phyloP scores from a whole-genome alignment of 2,329 filamentous ascomycete genomes.

The Macrophomina pseudophaseolina region DNA sequence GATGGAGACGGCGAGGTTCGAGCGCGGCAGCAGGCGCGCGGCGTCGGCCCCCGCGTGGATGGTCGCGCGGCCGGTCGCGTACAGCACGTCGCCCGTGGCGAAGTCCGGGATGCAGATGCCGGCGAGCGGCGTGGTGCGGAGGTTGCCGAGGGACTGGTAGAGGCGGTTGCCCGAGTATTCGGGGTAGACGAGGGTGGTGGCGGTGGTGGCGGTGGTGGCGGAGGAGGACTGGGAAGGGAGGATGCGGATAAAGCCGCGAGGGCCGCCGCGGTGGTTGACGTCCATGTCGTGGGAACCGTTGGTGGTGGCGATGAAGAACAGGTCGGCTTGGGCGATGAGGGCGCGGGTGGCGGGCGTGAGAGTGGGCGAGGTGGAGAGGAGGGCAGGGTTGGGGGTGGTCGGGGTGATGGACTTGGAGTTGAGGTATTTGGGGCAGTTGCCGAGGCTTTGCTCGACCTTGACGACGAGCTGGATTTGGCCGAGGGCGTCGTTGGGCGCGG shows the following conservation, averaged over 20 bases:
- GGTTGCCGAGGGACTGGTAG: conserved; percentile 83
- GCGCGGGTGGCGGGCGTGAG: conserved; percentile 62
- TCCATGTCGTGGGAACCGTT: conserved; percentile 73
- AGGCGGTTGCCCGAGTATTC: conserved; percentile 85
- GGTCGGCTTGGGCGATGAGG: conserved; percentile 68
- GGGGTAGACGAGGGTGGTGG: conserved; percentile 68
- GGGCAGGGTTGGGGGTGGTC: conserved; percentile 58
- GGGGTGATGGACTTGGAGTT: conserved; percentile 71
- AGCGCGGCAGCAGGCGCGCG: conserved; percentile 66
- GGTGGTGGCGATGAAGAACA: conserved; percentile 78
- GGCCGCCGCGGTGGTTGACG: conserved; percentile 79
- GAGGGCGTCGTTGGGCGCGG: conserved; percentile 30
- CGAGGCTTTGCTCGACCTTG: conserved; percentile 71
- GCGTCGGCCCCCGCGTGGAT: conserved; percentile 71
- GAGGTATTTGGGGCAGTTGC: conserved; percentile 87
- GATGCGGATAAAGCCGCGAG: conserved; percentile 74
- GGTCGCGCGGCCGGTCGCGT: conserved; percentile 71
- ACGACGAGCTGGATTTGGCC: conserved; percentile 65
- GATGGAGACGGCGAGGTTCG: conserved; percentile 75
- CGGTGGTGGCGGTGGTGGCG: conserved; percentile 46
- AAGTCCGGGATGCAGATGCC: conserved; percentile 78
- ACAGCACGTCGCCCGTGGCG: conserved; percentile 72
- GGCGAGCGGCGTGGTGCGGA: conserved; percentile 68
- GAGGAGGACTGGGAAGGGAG: conserved; percentile 60
- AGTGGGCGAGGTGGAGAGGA: conserved; percentile 54